Base-by-base conservation (phyloP, 495 filamentous ascomycete species). In the Hypomontagnella submonticulosa region DNA sequence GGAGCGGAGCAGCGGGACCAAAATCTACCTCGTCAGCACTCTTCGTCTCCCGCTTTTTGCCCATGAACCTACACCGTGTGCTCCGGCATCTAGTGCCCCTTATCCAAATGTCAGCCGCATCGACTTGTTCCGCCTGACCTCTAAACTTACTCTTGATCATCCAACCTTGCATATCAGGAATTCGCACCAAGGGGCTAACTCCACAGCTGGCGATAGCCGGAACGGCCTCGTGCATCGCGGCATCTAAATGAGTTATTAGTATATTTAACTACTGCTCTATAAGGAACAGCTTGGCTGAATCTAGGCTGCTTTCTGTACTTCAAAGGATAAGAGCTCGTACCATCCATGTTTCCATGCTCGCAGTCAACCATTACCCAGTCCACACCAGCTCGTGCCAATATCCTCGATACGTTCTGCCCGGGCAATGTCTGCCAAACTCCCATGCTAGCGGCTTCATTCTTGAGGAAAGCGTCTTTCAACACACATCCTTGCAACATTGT, bases 191-290 rank as follows among this genome's bases (percentile, higher is more conserved):
- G 0, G 89, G 88, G 9, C 84, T 87, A 0, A 88, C 86, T 7
- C 87, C 89, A 61, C 85, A 80, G 10, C 81, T 82, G 6, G 89
- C 87, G 66, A 89, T 88, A 3, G 87, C 87, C 19, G 90, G 87
- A 30, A 94, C 90, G 2, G 90, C 86, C 60, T 93, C 91, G 70
- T 95, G 92, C 92, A 95, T 95, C 10, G 85, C 83, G 36, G 84
- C 85, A 76, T 94, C 90, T 83, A 65, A 66, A 27, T 75, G 64
- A 69, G 43, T 44, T 11, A 11, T 33, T 30, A 38, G 34, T 18
- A 5, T 12, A 4, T 51, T n/a, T 23, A 5, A 4, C 11, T 40
- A 18, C 2, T 15, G 4, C 16, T 43, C 6, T 18, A 7, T 13
- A 43, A 13, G 3, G 12, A 43, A 15, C 6, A 8, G 7, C 3